Conservation (phyloP, 208 protist species). For the Porcisia deanei region DNA sequence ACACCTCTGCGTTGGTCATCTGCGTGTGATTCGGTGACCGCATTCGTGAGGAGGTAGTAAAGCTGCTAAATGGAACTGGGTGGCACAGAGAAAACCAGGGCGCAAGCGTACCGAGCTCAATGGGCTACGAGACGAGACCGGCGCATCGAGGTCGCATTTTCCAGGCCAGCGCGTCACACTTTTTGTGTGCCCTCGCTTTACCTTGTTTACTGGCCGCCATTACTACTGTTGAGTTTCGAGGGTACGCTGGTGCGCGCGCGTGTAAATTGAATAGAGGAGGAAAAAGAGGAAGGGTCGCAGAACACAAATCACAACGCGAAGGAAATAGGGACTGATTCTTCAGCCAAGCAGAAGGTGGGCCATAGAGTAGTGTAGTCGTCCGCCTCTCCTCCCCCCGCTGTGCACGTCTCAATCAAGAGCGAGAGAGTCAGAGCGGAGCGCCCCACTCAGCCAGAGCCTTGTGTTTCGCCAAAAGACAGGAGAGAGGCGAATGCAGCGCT, state of each 20-base stretch:
- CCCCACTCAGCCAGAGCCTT: background rate
- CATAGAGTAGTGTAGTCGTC: background rate
- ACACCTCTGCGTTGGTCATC: background rate
- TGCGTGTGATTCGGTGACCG: background rate
- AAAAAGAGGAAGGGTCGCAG: background rate
- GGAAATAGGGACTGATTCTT: background rate
- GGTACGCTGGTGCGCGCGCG: background rate
- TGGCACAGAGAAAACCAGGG: background rate
- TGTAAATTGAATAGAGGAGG: background rate
- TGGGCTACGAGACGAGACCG: background rate
- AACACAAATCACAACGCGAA: background rate
- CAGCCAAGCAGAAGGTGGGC: background rate
- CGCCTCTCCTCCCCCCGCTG: background rate
- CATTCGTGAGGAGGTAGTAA: background rate
- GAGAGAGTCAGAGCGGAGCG: background rate
- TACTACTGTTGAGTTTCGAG: background rate
- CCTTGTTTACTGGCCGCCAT: background rate
- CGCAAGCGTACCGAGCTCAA: background rate
- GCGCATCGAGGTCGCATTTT: background rate
- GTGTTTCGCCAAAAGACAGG: background rate
- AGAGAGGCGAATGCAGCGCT: background rate
- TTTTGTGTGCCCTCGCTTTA: background rate
- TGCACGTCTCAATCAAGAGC: background rate
- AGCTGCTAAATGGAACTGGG: background rate
- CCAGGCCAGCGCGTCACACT: too few relatives aligned